Percentiles rank a stretch among this genome's conserved stretches.
These are phyloP conservation scores for Yamadazyma atlantica DNA, from an alignment of 1,139 yeast genomes.

Conservation along the genomic window DNA sequence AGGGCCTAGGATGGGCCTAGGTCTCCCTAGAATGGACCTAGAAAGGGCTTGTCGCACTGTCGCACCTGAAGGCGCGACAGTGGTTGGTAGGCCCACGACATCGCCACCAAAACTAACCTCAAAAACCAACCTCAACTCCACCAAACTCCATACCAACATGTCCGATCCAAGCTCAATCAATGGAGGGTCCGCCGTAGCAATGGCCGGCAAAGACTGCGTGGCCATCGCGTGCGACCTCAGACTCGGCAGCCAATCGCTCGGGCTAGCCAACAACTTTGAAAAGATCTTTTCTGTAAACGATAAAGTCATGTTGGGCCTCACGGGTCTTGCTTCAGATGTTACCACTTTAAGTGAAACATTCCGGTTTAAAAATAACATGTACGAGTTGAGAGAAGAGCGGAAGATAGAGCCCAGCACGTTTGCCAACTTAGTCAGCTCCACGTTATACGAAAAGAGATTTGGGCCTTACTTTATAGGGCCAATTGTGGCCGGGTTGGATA, in stretches of 20 bases:
- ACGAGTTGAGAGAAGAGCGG: constrained; percentile 89
- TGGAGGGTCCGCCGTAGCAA: constrained; percentile 91
- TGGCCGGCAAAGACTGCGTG: constrained; percentile 97
- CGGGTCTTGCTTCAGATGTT: constrained; percentile 96
- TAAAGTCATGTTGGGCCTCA: constrained; percentile 83
- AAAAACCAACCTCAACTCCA: constrained; percentile 1
- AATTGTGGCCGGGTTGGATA: constrained; percentile 90
- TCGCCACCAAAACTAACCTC: no score
- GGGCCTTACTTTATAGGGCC: constrained; percentile 98
- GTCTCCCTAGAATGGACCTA: no score
- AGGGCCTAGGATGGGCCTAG: no score
- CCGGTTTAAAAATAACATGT: constrained; percentile 81
- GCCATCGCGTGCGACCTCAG: constrained; percentile 97
- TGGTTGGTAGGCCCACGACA: no score
- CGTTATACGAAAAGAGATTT: constrained; percentile 87
- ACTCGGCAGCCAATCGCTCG: constrained; percentile 90
- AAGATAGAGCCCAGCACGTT: constrained; percentile 89
- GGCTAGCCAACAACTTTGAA: constrained; percentile 89
- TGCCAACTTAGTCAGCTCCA: constrained; percentile 87
- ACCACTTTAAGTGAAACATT: constrained; percentile 79
- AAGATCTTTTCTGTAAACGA: constrained; percentile 81
- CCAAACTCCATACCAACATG: constrained; percentile 25
- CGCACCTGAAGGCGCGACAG: no score
- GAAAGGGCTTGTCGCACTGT: no score
- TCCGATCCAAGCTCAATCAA: constrained; percentile 32